Evolutionary conservation across 208 protist genomes (phyloP).

Genomic region (Acanthamoeba comandoni): DNA sequence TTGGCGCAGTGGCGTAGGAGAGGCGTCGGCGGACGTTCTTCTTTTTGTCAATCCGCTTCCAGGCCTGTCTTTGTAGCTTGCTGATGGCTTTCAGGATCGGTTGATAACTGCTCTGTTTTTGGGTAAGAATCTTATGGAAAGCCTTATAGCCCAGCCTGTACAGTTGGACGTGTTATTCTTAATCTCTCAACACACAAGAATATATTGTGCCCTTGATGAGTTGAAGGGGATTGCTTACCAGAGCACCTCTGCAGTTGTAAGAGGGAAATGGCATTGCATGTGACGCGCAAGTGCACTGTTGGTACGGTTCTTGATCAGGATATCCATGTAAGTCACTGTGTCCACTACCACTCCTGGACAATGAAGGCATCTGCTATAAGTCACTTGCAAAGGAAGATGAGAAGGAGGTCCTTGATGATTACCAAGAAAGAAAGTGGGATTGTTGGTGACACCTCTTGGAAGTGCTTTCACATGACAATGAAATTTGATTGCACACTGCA

Average conservation of each 20-base stretch:
- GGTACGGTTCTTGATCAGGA: constrained; percentile 29
- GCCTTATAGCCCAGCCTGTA: constrained; percentile 66
- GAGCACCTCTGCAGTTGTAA: constrained; percentile 33
- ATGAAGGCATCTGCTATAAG: not conserved
- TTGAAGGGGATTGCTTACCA: constrained; percentile 8
- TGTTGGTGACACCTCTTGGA: constrained; percentile 18
- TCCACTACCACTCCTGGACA: constrained; percentile 42
- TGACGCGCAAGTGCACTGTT: constrained; percentile 13
- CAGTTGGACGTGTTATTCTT: not conserved
- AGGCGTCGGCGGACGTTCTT: constrained; percentile 52
- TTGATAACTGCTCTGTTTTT: constrained; percentile 23
- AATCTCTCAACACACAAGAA: no score
- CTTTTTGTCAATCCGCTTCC: not conserved
- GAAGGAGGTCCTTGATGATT: not conserved
- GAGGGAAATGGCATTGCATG: constrained; percentile 57
- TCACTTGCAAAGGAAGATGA: not conserved
- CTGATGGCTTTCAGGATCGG: constrained; percentile 9
- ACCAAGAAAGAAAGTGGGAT: constrained; percentile 68
- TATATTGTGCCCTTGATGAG: no score
- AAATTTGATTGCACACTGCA: constrained; percentile 69
- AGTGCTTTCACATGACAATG: constrained; percentile 60
- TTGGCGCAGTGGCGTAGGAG: constrained; percentile 2
- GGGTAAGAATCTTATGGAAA: not conserved
- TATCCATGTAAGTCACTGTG: constrained; percentile 46
- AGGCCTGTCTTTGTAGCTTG: not conserved